Base-by-base conservation (phyloP, 176 grass and related monocot genomes). In the Panicum miliaceum region DNA sequence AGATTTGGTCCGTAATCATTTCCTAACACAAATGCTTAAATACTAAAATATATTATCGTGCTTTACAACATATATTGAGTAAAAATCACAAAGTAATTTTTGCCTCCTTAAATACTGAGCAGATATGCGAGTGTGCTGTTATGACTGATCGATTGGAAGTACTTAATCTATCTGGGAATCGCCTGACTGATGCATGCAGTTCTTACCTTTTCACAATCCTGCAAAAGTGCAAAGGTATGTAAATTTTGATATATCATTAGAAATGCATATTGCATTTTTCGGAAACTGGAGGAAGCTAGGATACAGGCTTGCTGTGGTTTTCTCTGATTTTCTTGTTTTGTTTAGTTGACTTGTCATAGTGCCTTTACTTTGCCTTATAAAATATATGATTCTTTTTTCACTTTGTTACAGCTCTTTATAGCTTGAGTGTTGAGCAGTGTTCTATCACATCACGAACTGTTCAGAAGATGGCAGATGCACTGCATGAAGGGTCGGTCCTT, bases 111-210 rank as follows among this genome's bases (percentile, higher is more conserved):
- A 68, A 51, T 86, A 73, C 66, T 50, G 38, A 62, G 68, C 76
- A 98, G 96, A 98, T 98, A 86, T 98, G 96, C 32, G 96, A 98
- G 69, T 95, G 96, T 72, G 57, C 92, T 80, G 77, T 98, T 67
- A 78, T 98, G 71, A 90, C 62, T 64, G 76, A 80, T 77, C 89
- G 96, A 73, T 71, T 98, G 84, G 96, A 98, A 95, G 91, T 93
- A 71, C 93, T 98, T 90, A 95, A 95, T 86, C 87, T 98, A 38
- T 88, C 96, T 87, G 90, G 85, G 79, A 98, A 98, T 75, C 96
- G 96, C 54, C 96, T 98, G 57, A 98, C 93, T 77, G 93, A 98
- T 89, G 89, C 83, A 77, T 98, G 96, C 51, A 95, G 96, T 87
- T 98, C 96, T 83, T 98, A 98, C 63, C 83, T 98, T 77, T 93